Percentiles rank a stretch among this genome's conserved stretches.
Evolutionary conservation across 73 alveolate genomes (phyloP).

Genomic region (Paramecium sexaurelia): DNA sequence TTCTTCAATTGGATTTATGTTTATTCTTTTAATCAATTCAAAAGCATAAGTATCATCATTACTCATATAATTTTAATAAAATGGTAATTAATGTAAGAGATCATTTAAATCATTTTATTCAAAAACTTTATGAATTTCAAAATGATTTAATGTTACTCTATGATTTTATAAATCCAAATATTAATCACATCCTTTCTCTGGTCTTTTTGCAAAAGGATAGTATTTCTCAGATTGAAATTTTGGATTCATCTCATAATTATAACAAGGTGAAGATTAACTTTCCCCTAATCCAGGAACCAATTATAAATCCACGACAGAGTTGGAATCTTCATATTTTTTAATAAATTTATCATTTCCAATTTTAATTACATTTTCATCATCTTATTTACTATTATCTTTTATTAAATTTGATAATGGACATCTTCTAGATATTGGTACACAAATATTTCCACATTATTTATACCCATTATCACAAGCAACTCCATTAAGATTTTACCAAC

Average conservation of each 20-base stretch:
- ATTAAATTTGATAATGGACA: background rate
- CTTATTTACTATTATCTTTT: background rate
- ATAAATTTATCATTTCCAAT: background rate
- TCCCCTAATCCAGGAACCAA: background rate
- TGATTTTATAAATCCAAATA: background rate
- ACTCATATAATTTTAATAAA: background rate
- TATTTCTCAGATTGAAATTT: background rate
- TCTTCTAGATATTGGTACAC: background rate
- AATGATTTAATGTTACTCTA: background rate
- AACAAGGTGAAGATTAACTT: background rate
- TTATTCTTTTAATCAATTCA: background rate
- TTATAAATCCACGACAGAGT: background rate
- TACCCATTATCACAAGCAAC: background rate
- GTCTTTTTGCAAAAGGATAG: background rate
- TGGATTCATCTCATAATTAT: background rate
- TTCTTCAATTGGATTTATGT: background rate
- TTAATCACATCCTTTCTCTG: background rate
- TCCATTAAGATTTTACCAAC: background rate
- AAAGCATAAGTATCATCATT: background rate
- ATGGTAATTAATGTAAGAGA: background rate
- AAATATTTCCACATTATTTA: background rate
- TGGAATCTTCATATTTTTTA: background rate
- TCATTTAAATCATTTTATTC: background rate
- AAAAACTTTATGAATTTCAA: background rate
- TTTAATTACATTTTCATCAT: background rate